Evolutionary conservation across 805 yeast species (phyloP).

Genomic region (Ogataea pilisensis): DNA sequence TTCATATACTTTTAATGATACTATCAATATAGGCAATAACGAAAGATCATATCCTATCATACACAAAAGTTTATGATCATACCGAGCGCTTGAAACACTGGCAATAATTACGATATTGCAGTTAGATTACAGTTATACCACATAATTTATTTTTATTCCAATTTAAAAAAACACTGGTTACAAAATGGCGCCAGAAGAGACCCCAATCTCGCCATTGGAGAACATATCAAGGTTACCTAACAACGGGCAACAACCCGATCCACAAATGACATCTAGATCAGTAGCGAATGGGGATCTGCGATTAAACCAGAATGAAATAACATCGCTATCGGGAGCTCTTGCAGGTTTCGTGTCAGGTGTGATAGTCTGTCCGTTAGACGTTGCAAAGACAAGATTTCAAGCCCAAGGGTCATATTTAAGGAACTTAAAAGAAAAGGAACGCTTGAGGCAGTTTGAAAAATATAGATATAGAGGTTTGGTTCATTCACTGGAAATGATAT

Average conservation of each 20-base stretch:
- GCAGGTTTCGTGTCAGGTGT: constrained; percentile 91
- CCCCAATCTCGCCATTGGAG: neutral
- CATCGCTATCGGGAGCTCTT: constrained; percentile 87
- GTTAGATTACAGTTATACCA: too few relatives aligned
- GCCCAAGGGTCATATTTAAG: constrained; percentile 67
- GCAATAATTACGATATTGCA: too few relatives aligned
- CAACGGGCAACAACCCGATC: neutral
- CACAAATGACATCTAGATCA: neutral
- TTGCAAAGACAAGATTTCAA: constrained; percentile 89
- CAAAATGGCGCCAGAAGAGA: neutral
- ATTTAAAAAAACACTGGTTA: neutral
- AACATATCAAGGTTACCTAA: neutral
- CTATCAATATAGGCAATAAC: too few relatives aligned
- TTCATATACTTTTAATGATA: too few relatives aligned
- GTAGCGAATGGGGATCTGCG: neutral
- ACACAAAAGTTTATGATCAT: too few relatives aligned
- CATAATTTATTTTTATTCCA: too few relatives aligned
- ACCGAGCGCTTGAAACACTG: too few relatives aligned
- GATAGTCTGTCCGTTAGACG: constrained; percentile 91
- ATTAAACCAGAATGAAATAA: constrained; percentile 39
- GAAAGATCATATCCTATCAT: too few relatives aligned
- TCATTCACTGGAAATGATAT: constrained; percentile 62
- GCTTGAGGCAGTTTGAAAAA: constrained; percentile 14
- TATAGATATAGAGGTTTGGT: constrained; percentile 52
- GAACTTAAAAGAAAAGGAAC: constrained; percentile 11